These are phyloP conservation scores for Russula dissimulans DNA, from an alignment of 768 basidiomycete genomes.

Conservation along the genomic window DNA sequence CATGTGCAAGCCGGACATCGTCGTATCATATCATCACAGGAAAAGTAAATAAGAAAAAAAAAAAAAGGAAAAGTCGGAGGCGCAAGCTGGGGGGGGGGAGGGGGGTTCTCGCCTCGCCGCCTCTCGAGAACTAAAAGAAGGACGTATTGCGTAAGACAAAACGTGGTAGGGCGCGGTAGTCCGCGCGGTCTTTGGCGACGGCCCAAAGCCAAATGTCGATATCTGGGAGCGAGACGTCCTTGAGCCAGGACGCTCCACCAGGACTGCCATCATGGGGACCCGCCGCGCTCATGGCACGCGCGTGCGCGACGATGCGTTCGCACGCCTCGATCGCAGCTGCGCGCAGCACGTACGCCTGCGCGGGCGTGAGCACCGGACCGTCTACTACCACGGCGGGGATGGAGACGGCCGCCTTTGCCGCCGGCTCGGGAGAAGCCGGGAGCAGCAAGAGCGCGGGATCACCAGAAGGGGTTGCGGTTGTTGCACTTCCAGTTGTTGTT, in stretches of 20 bases:
- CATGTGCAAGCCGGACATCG: too few species aligned
- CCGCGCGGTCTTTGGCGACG: slow-evolving; percentile 66
- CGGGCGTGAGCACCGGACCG: slow-evolving; percentile 45
- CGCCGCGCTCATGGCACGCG: slow-evolving; percentile 30
- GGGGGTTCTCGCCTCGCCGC: too few species aligned
- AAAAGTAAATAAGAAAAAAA: neutral
- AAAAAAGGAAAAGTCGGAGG: too few species aligned
- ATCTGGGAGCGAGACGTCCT: slow-evolving; percentile 45
- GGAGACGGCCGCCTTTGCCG: slow-evolving; percentile 6
- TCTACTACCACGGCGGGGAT: slow-evolving; percentile 27
- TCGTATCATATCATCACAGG: too few species aligned
- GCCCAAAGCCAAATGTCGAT: slow-evolving; percentile 79
- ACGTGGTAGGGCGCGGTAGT: slow-evolving; percentile 57
- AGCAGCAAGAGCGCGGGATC: slow-evolving; percentile 33
- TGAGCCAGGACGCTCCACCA: slow-evolving; percentile 36
- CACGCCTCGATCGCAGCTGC: slow-evolving; percentile 77
- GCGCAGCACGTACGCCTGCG: slow-evolving; percentile 65
- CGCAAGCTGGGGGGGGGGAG: too few species aligned
- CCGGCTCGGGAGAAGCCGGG: slow-evolving; percentile 21
- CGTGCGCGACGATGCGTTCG: slow-evolving; percentile 52
- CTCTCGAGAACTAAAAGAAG: slow-evolving; percentile 45
- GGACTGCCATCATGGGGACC: neutral
- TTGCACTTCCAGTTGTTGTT: neutral
- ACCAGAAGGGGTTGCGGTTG: neutral
- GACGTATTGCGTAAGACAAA: slow-evolving; percentile 59